Evolutionary conservation across 23 red algal species (phyloP), one percentile per base, ranked within the genome.

Genomic region (Porphyridium purpureum): DNA sequence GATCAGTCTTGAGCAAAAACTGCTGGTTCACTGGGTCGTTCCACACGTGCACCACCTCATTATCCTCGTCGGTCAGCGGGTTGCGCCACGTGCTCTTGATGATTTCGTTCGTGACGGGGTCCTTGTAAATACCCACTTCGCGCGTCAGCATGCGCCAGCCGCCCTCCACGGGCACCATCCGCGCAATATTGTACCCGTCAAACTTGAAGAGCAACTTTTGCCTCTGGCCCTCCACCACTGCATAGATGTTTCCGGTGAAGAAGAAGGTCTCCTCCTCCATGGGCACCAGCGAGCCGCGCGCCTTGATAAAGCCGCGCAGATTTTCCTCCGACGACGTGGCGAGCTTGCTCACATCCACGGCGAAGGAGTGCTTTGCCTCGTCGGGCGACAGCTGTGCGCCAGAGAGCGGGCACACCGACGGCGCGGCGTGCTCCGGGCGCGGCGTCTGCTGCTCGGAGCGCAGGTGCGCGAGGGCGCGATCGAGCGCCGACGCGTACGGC

Each of bases 1-100:
- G 19, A 1, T 35, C 28, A n/a, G n/a, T n/a, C n/a, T n/a, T n/a
- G 15, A 72, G 40, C 59, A 82, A 24, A 38, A 94, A 83, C 46
- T 94, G 56, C 68, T 83, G 70, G 33, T 94, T 94, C 1, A 94
- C 87, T 5, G 87, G 87, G 47, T 94, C 76, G 55, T 94, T 94
- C 68, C 66, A 80, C 1, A 82, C 75, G 41, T 83, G 87, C 4
- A 94, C 54, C 48, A 74, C 73, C 53, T 71, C 33, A 50, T 84
- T 80, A 1, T 61, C 56, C 3, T 27, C 44, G 1, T 55, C 44
- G 0, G 87, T 94, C 24, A 76, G 60, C 5, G 87, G 87, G 63
- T 94, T 94, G 15, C 54, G 26, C 87, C 87, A 94, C 7, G 8
- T 4, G 29, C 54, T 30, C n/a, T n/a, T n/a, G 26, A 94, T 44